Percentiles rank a stretch among this genome's conserved stretches.
Conservation (phyloP, 768 basidiomycete genomes). For the Ramaria sp. region DNA sequence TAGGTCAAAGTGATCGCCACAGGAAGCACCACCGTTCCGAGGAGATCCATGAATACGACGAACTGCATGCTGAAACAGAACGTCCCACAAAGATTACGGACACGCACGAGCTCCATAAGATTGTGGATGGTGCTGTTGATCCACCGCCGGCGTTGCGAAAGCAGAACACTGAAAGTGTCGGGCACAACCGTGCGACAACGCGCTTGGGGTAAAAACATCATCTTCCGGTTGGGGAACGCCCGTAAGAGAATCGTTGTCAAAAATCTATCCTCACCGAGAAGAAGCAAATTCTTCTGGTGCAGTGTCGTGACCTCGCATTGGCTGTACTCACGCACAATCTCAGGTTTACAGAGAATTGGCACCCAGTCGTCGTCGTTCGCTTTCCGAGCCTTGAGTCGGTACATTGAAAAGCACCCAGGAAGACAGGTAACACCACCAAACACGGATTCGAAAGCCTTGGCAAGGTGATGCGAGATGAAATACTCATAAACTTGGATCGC, state of each 20-base stretch:
- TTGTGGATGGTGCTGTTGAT: slow-evolving; percentile 99
- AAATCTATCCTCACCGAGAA: slow-evolving; percentile 98
- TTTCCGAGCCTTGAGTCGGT: slow-evolving; percentile 89
- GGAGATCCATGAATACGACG: slow-evolving; percentile 93
- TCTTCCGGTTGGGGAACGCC: slow-evolving; percentile 97
- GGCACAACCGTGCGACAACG: slow-evolving; percentile 92
- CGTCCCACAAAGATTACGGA: slow-evolving; percentile 94
- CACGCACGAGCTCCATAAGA: slow-evolving; percentile 95
- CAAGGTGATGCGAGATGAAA: slow-evolving; percentile 97
- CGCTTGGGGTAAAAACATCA: slow-evolving; percentile 98
- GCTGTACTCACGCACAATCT: slow-evolving; percentile 95
- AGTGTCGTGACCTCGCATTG: slow-evolving; percentile 88
- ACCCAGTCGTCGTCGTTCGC: slow-evolving; percentile 90
- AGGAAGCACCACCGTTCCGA: slow-evolving; percentile 87
- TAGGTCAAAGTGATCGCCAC: slow-evolving; percentile 90
- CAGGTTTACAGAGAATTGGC: slow-evolving; percentile 91
- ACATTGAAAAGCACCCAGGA: slow-evolving; percentile 99
- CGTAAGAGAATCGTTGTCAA: slow-evolving; percentile 91
- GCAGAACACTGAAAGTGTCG: slow-evolving; percentile 83
- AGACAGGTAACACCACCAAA: slow-evolving; percentile 99
- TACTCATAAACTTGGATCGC: slow-evolving; percentile 98
- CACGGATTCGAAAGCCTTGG: slow-evolving; percentile 97
- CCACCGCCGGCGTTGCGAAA: slow-evolving; percentile 97
- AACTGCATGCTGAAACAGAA: slow-evolving; percentile 99
- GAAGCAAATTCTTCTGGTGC: slow-evolving; percentile 94